Evolutionary conservation across 768 basidiomycete species (phyloP), one percentile per base, ranked within the genome.

Genomic region (Pisolithus microcarpus): DNA sequence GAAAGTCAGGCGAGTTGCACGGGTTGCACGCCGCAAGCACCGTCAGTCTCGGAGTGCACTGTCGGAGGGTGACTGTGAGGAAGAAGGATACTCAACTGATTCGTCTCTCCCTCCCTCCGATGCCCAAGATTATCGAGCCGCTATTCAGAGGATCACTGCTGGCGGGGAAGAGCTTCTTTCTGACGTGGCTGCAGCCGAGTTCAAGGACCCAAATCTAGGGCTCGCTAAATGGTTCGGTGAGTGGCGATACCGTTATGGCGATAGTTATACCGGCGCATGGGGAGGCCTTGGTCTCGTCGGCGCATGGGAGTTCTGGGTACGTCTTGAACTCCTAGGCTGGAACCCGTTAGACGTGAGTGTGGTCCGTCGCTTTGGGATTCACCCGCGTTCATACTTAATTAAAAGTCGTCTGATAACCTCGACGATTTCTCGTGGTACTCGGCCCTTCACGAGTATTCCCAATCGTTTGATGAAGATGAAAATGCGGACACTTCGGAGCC

Each of bases 261-360:
- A 97, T 55, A 91, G 79, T 52, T 97, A 95, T 68, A 70, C 76
- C 2, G 84, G 87, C 37, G 94, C 94, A 4, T 97, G 89, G 75
- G 93, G 93, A 43, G 89, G 92, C 4, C 71, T 94, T 49, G 91
- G 85, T 0, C 76, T 92, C 39, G 82, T 94, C 1, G 84, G 84
- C 46, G 88, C 89, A 44, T 95, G 92, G 91, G 92, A 93, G 66
- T 95, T 93, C 65, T 94, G 91, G 90, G 81, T 81, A n/a, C 74
- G 91, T 50, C 70, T 91, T 51, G 93, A 97, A 69, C 75, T 84
- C 55, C 69, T 91, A 10, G 87, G 85, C 4, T 96, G 94, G 94
- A 81, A 92, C 64, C 90, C 87, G 43, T 73, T 94, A 21, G 78
- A 87, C 70, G 91, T 87, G 60, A 55, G 76, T 70, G 37, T 16